phyloP scores from a whole-genome alignment of 148 eudicot genomes.

The Fagopyrum homotropicum region DNA sequence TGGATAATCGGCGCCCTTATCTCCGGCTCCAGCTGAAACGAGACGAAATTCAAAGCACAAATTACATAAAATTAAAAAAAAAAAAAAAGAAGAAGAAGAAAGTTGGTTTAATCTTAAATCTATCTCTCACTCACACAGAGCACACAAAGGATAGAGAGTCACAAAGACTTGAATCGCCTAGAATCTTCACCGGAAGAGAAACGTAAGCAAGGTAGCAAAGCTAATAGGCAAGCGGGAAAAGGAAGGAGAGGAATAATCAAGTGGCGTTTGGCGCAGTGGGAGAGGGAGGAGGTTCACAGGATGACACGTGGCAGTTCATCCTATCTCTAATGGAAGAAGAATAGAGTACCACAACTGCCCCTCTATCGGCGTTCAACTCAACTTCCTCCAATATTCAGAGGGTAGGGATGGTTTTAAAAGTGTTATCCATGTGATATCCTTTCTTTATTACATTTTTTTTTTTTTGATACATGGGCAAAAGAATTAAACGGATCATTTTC shows the following conservation, averaged over 20 bases:
- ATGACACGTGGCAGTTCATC: conserved; percentile 12
- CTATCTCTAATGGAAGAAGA: conserved; percentile 10
- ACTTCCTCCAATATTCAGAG: neutral
- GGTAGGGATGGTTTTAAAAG: neutral
- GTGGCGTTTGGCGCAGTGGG: conserved; percentile 2
- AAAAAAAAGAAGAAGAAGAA: neutral
- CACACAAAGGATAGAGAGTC: neutral
- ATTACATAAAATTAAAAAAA: neutral
- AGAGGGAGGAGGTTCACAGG: conserved; percentile 8
- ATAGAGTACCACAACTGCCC: conserved; percentile 3
- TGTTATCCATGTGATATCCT: neutral
- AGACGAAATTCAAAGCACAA: neutral
- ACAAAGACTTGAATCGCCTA: neutral
- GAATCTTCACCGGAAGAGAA: neutral
- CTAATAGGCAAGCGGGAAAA: neutral
- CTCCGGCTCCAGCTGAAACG: conserved; percentile 7
- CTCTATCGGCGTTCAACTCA: neutral
- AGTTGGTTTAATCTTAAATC: neutral
- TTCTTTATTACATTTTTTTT: too few relatives aligned
- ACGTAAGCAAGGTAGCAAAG: neutral
- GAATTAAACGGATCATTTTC: too few relatives aligned
- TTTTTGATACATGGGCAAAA: too few relatives aligned
- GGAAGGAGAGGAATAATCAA: conserved; percentile 5
- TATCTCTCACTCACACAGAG: neutral
- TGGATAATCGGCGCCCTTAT: conserved; percentile 19